phyloP scores from a whole-genome alignment of 2,329 filamentous ascomycete genomes.

The Colletotrichum endophyticum region DNA sequence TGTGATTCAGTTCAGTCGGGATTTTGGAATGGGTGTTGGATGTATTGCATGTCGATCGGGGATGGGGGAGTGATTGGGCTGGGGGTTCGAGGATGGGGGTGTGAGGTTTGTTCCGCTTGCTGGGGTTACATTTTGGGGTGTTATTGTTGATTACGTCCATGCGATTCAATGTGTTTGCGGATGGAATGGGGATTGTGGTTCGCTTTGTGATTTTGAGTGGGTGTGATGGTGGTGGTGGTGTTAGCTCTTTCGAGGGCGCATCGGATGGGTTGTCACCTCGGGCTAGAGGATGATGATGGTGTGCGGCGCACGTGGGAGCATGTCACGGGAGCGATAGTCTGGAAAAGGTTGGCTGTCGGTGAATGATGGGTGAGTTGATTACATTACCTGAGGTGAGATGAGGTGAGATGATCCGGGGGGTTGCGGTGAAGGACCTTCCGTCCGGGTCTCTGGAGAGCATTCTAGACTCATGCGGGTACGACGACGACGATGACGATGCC shows the following conservation, averaged over 20 bases:
- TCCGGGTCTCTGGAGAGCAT: background rate
- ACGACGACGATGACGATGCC: background rate
- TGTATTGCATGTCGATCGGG: background rate
- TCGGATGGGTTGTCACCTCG: background rate
- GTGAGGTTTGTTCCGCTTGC: background rate
- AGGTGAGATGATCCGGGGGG: background rate
- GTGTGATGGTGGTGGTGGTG: background rate
- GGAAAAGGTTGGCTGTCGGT: background rate
- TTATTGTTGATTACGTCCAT: background rate
- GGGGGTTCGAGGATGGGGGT: background rate
- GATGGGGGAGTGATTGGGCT: background rate
- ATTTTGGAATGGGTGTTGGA: background rate
- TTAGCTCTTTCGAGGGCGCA: background rate
- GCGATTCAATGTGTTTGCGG: background rate
- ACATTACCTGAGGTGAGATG: background rate
- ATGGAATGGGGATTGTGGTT: background rate
- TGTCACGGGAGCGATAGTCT: background rate
- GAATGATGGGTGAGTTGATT: background rate
- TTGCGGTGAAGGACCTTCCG: background rate
- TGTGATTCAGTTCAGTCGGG: background rate
- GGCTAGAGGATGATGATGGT: background rate
- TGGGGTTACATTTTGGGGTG: background rate
- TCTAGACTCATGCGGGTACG: background rate
- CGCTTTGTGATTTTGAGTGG: background rate
- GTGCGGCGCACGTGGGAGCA: conserved; percentile 8